A percentile compares a stretch with the other conserved stretches of the same genome.
These are phyloP conservation scores for Physcomitrellopsis africana DNA, from an alignment of 225 moss, liverwort and hornwort genomes.

Conservation along the genomic window DNA sequence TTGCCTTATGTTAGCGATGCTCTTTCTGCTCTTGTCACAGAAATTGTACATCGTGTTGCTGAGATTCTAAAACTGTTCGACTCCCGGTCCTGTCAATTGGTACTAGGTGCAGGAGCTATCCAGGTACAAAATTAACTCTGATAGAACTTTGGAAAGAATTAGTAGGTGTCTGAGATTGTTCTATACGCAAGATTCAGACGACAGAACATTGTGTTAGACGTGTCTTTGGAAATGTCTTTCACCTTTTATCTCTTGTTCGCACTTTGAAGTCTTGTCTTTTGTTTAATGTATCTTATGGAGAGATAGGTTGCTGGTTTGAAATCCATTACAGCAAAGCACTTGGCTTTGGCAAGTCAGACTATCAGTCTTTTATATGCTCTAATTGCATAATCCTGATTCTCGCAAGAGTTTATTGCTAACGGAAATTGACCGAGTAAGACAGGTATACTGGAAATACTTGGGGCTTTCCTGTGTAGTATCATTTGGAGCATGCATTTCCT, in stretches of 20 bases:
- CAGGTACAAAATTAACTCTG: constrained; percentile 52
- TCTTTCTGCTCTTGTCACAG: constrained; percentile 86
- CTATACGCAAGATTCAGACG: constrained; percentile 1
- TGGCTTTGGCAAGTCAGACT: constrained; percentile 93
- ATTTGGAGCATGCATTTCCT: constrained; percentile 25
- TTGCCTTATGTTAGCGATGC: constrained; percentile 96
- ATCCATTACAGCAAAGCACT: constrained; percentile 96
- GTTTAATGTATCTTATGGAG: neutral
- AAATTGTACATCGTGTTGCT: constrained; percentile 97
- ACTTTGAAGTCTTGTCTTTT: neutral
- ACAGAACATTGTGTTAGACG: neutral
- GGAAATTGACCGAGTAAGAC: constrained; percentile 96
- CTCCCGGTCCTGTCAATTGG: constrained; percentile 96
- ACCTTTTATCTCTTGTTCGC: neutral
- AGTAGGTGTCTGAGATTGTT: neutral
- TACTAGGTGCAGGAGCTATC: constrained; percentile 99
- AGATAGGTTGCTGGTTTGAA: constrained; percentile 95
- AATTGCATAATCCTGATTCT: constrained; percentile 94
- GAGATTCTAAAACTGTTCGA: constrained; percentile 93
- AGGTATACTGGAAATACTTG: constrained; percentile 48
- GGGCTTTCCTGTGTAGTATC: constrained; percentile 2
- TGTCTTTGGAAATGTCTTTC: neutral
- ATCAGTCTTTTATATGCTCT: constrained; percentile 90
- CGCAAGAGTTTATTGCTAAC: constrained; percentile 85
- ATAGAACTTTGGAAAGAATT: neutral